These are phyloP conservation scores for Immersiella caudata DNA, from an alignment of 495 filamentous ascomycete genomes.

Conservation along the genomic window DNA sequence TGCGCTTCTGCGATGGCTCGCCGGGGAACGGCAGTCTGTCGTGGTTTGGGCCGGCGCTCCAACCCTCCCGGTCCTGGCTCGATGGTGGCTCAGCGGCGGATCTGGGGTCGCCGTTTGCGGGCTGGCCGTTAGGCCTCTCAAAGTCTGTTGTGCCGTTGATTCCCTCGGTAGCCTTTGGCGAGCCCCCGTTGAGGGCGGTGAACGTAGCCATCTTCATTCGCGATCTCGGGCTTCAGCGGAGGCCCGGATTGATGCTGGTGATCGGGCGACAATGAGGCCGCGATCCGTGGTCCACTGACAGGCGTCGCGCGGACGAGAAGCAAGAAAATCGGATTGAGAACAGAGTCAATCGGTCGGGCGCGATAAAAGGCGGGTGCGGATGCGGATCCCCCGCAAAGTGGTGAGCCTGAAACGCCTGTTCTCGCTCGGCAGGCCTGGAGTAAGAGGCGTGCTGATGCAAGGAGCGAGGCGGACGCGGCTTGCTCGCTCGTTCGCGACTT, in stretches of 20 bases:
- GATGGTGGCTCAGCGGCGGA: conserved; percentile 34
- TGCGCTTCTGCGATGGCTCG: conserved; percentile 56
- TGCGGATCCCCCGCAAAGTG: conserved; percentile 21
- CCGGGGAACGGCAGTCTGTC: conserved; percentile 43
- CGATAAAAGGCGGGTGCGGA: conserved; percentile 17
- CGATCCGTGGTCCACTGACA: background rate
- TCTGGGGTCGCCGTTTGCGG: conserved; percentile 36
- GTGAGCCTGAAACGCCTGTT: conserved; percentile 20
- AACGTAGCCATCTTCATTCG: conserved; percentile 50
- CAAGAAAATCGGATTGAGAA: background rate
- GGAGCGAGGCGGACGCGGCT: conserved; percentile 11
- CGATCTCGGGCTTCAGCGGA: conserved; percentile 15
- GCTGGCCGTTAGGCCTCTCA: conserved; percentile 32
- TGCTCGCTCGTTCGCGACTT: conserved; percentile 13
- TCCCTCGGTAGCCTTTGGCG: conserved; percentile 44
- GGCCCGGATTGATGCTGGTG: background rate
- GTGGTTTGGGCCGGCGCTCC: conserved; percentile 36
- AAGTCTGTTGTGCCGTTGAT: conserved; percentile 33
- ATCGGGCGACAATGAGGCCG: conserved; percentile 2
- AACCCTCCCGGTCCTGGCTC: conserved; percentile 38
- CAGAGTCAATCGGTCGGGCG: background rate
- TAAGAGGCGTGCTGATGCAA: conserved; percentile 10
- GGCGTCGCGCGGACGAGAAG: background rate
- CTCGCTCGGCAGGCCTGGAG: conserved; percentile 19
- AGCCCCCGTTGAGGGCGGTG: conserved; percentile 53